Evolutionary conservation across 495 filamentous ascomycete species (phyloP), one percentile per base, ranked within the genome.

Genomic region (Cryomyces minteri): DNA sequence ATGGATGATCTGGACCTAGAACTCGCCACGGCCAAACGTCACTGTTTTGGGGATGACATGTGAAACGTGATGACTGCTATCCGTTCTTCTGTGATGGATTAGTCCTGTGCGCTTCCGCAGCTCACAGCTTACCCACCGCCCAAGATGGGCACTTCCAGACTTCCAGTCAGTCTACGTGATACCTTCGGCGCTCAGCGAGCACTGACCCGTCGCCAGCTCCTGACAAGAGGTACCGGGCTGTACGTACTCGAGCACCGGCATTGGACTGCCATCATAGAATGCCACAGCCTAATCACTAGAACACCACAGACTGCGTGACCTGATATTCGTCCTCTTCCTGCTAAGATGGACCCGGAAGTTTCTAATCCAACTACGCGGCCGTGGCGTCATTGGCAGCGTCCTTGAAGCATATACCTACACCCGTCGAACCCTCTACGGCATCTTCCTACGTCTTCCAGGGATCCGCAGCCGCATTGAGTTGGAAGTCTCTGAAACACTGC

Each of bases 311-410:
- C 51, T 94, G 45, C 82, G 82, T 37, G 95, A 95, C 58, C 69
- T 94, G 39, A 62, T 96, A 39, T 94, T 99, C 62, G 69, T 86
- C 57, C 73, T 90, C 48, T 95, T 96, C 66, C 60, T 96, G 37
- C 67, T 96, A 33, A 77, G 88, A 53, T 88, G 86, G 70, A 77
- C 79, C 9, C 81, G 86, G 50, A 88, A 82, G 59, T 72, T 71
- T 32, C 76, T 82, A 47, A 76, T 84, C 58, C 82, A 87, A 48
- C 68, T 99, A 52, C 82, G 82, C 54, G 92, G 92, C 51, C 84
- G 87, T 55, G 92, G 92, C 39, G 58, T 93, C 45, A 55, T 93
- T 46, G 92, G 92, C 41, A 82, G 83, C 31, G 53, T 86, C 42
- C 68, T 69, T 55, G 77, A 86, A 59, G 59, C 78, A 44, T 93